Base-by-base conservation (phyloP, 1,284 basidiomycete genomes). In the Heterobasidion occidentale region DNA sequence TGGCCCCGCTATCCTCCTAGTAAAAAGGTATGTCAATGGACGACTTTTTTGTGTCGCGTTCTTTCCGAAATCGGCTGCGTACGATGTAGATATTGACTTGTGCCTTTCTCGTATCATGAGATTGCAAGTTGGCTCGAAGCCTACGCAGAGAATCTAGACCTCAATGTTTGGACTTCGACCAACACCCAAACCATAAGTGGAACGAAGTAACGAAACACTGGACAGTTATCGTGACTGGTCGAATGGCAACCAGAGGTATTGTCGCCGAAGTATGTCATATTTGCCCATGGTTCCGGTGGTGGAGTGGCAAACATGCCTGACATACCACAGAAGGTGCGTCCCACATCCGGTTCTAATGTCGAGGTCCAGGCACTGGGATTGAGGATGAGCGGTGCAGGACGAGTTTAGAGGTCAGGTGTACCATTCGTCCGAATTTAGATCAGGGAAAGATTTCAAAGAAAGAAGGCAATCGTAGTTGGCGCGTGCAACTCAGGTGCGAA, bases 91-190 rank as follows among this genome's bases (percentile, higher is more conserved):
- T 17, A n/a, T 65, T 42, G 2, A 11, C 15, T 17, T 15, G 7
- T 12, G 44, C 27, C 61, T 17, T 64, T 63, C 36, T 52, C 27
- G 27, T 27, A 27, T 27, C 27, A 6, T 5, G 27, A 86, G 78
- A 74, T 89, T 11, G 86, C 80, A 0, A 79, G 84, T 62, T 89
- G 84, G 81, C 73, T 88, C 7, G 84, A 89, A 66, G 70, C 70
- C 33, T 90, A 87, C 65, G 85, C 83, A 3, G 75, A 83, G 42
- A 67, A 77, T 1, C 72, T 88, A 62, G 85, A 88, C 61, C 65
- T 88, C 46, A 80, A 84, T 67, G 74, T 84, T 34, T 88, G 86
- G 86, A 80, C 78, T 2, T 78, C 79, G 8, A 74, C 81, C 1
- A 76, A 66, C 3, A 71, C 84, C 9, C 72, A 65, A 1, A 67